Conservation (phyloP, 345 rosid species). For the Bretschneidera sinensis region DNA sequence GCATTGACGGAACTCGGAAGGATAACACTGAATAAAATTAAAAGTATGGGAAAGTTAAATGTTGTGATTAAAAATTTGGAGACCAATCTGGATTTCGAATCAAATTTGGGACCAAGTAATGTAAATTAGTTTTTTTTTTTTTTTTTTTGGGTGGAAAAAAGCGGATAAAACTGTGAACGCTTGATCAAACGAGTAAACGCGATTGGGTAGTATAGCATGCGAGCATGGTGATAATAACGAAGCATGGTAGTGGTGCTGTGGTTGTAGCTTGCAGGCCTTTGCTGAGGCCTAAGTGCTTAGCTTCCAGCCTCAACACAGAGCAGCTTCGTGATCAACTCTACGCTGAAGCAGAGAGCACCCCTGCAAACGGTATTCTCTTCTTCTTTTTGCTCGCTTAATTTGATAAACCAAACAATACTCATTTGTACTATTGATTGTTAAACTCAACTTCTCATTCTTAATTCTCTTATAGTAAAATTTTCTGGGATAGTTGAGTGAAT, state of each 20-base stretch:
- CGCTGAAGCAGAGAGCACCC: conserved; percentile 62
- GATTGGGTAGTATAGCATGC: no score
- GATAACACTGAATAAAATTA: no score
- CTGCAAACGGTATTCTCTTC: conserved; percentile 52
- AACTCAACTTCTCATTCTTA: no score
- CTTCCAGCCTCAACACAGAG: conserved; percentile 34
- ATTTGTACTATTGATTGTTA: no score
- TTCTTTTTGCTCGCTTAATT: neutral
- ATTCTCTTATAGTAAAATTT: neutral
- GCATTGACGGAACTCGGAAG: no score
- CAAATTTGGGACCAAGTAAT: no score
- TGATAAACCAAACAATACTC: no score
- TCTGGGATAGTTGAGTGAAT: neutral
- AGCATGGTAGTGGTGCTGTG: conserved; percentile 23
- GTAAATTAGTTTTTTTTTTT: no score
- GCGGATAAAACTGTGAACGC: neutral
- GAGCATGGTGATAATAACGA: conserved; percentile 30
- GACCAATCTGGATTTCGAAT: no score
- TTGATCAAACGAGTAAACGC: neutral
- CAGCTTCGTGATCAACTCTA: conserved; percentile 67
- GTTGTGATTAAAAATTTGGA: no score
- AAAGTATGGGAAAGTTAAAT: no score
- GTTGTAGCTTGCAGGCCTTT: conserved; percentile 20
- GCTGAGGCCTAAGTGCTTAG: conserved; percentile 31
- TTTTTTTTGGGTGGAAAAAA: no score